A percentile compares a stretch with the other conserved stretches of the same genome.
phyloP scores from a whole-genome alignment of 441 rosid genomes.

The Lepidium campestre region DNA sequence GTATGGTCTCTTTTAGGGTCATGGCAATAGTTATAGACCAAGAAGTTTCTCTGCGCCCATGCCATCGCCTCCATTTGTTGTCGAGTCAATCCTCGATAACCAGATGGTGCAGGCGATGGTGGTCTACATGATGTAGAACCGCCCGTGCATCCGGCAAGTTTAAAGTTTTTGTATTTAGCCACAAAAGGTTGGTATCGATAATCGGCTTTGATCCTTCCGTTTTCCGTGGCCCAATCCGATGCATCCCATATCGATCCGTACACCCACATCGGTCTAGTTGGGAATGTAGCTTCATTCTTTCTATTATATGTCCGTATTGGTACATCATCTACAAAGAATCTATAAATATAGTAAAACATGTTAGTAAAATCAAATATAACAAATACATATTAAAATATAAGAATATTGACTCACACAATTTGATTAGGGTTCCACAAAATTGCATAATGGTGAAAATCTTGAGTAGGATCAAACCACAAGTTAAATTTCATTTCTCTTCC shows the following conservation, averaged over 20 bases:
- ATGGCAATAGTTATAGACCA: slow-evolving; percentile 61
- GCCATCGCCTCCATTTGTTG: slow-evolving; percentile 46
- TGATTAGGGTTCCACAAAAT: slow-evolving; percentile 48
- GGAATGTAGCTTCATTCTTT: slow-evolving; percentile 48
- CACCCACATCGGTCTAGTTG: slow-evolving; percentile 51
- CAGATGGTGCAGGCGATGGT: slow-evolving; percentile 34
- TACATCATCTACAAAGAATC: slow-evolving; percentile 65
- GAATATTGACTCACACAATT: slow-evolving; percentile 45
- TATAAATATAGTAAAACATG: neutral
- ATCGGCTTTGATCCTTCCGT: slow-evolving; percentile 55
- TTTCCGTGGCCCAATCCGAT: slow-evolving; percentile 70
- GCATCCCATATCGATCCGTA: slow-evolving; percentile 82
- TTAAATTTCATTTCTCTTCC: slow-evolving; percentile 58
- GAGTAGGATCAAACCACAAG: slow-evolving; percentile 70
- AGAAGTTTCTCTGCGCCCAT: slow-evolving; percentile 51
- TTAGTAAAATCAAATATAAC: neutral
- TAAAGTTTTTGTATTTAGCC: slow-evolving; percentile 47
- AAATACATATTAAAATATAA: too few relatives aligned
- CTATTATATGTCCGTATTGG: slow-evolving; percentile 52
- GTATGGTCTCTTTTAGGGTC: slow-evolving; percentile 63
- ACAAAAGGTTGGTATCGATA: slow-evolving; percentile 60
- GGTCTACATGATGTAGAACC: slow-evolving; percentile 36
- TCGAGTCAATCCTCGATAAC: slow-evolving; percentile 34
- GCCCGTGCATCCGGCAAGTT: slow-evolving; percentile 38
- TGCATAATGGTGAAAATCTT: slow-evolving; percentile 55